These are phyloP conservation scores for Pulveroboletus sp. DNA, from an alignment of 768 basidiomycete species.

Conservation along the genomic window DNA sequence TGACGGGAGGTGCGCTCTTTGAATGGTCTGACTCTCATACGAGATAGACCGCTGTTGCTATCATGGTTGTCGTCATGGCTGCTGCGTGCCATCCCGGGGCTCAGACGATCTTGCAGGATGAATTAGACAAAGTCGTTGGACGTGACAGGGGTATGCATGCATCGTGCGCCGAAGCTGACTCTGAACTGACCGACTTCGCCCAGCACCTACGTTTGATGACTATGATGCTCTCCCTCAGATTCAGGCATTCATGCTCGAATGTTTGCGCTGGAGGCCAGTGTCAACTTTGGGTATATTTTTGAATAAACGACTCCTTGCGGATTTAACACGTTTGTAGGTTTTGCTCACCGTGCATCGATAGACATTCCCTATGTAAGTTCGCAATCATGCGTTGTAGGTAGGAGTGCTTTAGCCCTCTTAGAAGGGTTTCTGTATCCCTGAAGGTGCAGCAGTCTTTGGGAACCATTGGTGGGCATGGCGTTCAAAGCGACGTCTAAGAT, in stretches of 20 bases:
- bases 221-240: constrained; percentile 34
- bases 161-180: neutral
- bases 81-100: constrained; percentile 52
- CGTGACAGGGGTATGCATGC: constrained; percentile 29
- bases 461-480: constrained; percentile 30
- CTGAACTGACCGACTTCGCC: neutral
- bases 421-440: constrained; percentile 33
- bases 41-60: constrained; percentile 48
- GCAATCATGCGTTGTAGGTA: neutral
- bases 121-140: constrained; percentile 52
- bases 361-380: constrained; percentile 58
- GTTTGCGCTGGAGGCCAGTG: constrained; percentile 41
- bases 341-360: constrained; percentile 59
- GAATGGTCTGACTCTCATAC: neutral
- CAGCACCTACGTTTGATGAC: constrained; percentile 43
- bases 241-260: constrained; percentile 40
- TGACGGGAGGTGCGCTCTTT: neutral
- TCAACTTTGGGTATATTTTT: constrained; percentile 27
- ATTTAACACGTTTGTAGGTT: constrained; percentile 34
- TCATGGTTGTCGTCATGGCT: constrained; percentile 55
- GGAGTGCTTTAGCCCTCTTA: constrained; percentile 19
- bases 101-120: constrained; percentile 48
- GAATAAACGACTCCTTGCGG: neutral
- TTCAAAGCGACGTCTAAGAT: neutral
- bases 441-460: constrained; percentile 35